Evolutionary conservation across 2,329 filamentous ascomycete species (phyloP).

Genomic region (Colletotrichum eremochloae): DNA sequence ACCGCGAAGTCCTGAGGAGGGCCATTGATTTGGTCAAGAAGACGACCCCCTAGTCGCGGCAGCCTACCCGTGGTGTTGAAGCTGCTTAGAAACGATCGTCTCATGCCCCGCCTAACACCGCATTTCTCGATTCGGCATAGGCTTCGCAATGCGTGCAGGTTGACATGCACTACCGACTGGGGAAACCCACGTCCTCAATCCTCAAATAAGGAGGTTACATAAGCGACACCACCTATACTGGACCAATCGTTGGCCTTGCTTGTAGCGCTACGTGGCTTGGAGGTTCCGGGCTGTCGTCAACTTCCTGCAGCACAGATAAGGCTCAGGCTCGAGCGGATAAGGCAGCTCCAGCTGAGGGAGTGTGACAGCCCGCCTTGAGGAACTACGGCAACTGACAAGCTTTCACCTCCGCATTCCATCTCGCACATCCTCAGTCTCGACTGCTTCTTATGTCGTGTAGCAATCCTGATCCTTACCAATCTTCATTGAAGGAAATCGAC

Average conservation of each 20-base stretch:
- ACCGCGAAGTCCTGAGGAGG: constrained; percentile 24
- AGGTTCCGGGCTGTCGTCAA: constrained; percentile 40
- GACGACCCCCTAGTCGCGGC: not conserved
- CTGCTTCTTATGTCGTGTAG: constrained; percentile 1
- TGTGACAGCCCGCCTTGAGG: constrained; percentile 18
- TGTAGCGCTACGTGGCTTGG: constrained; percentile 32
- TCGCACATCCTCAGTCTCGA: constrained; percentile 3
- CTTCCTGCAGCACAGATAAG: constrained; percentile 41
- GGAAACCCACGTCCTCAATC: constrained; percentile 19
- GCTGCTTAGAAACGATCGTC: constrained; percentile 1
- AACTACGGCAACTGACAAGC: constrained; percentile 14
- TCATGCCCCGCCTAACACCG: constrained; percentile 18
- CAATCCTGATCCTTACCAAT: not conserved
- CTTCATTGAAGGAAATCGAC: not conserved
- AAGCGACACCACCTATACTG: constrained; percentile 7
- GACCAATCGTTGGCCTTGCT: constrained; percentile 19
- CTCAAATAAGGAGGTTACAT: not conserved
- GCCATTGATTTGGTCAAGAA: constrained; percentile 7
- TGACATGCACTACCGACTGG: constrained; percentile 3
- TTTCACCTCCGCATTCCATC: constrained; percentile 14
- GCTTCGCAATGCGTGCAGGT: constrained; percentile 30
- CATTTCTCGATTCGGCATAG: constrained; percentile 34
- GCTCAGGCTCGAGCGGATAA: constrained; percentile 39
- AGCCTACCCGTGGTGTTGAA: not conserved
- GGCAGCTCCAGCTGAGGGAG: constrained; percentile 26